Base-by-base conservation (phyloP, 2,329 filamentous ascomycete species). In the Xylariaceae sp. region DNA sequence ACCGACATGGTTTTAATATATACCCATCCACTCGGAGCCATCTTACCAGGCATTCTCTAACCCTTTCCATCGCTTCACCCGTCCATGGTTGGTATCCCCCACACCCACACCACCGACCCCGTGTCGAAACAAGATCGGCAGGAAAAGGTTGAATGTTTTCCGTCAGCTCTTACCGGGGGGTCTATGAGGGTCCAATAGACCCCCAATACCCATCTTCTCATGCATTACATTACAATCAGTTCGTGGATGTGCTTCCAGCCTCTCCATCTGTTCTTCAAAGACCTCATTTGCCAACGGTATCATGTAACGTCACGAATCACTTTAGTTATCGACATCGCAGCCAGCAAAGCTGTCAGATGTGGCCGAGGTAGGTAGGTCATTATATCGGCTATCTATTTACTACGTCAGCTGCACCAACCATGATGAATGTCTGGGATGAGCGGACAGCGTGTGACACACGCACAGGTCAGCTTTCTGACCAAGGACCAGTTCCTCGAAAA, bases 341-440 rank as follows among this genome's bases (percentile, higher is more conserved):
- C 36, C 36, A 46, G 44, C 28, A 26, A 41, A 54, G 33, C 33
- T 36, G 40, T 45, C 57, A 54, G 53, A 62, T 58, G 52, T 56
- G 60, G 51, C 52, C 51, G 45, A 63, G 60, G 59, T 62, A 65
- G 62, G 58, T 62, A 58, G 52, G 56, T 60, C 60, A 61, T 53
- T 45, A 17, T 58, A 48, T 47, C 26, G 37, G 37, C 19, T 49
- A 44, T 58, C 39, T 26, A 47, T 17, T 37, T 37, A 50, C 56
- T 58, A 65, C 61, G 65, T 69, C 67, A 69, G 67, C 66, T 69
- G 67, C 62, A 63, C 62, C 62, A 62, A 62, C 60, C 53, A 37
- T 36, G 34, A 56, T 49, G 43, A 49, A 19, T 40, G 19, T 37
- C n/a, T 26, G 44, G 47, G 33, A 31, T 50, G 53, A 34, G 14